phyloP scores from a whole-genome alignment of 2,329 filamentous ascomycete species.

The Claviceps pazoutovae region DNA sequence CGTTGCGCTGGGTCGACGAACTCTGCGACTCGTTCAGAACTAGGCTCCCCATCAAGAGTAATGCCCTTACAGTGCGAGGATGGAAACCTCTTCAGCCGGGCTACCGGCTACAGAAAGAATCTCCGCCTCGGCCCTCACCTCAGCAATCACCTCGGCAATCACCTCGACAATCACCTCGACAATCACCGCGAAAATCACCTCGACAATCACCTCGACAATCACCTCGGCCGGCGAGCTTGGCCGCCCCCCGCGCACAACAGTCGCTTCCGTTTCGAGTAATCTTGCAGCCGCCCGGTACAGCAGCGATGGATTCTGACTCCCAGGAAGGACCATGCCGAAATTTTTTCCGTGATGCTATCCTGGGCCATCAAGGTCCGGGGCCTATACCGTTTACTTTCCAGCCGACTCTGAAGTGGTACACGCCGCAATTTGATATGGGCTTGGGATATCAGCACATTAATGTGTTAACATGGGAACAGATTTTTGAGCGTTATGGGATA shows the following conservation, averaged over 20 bases:
- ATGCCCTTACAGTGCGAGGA: conserved; percentile 17
- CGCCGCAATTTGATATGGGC: conserved; percentile 29
- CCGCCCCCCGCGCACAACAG: background rate
- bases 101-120: background rate
- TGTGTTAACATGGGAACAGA: conserved; percentile 28
- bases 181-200: too few species aligned
- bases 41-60: conserved; percentile 22
- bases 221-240: background rate
- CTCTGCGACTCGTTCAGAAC: conserved; percentile 19
- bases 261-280: conserved; percentile 19
- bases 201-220: too few species aligned
- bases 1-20: conserved; percentile 22
- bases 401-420: conserved; percentile 40
- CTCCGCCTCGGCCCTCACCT: too few species aligned
- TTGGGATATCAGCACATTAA: conserved; percentile 35
- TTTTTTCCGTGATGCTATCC: conserved; percentile 15
- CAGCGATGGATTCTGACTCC: background rate
- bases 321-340: conserved; percentile 21
- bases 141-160: too few species aligned
- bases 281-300: conserved; percentile 32
- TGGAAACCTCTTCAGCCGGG: conserved; percentile 23
- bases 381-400: conserved; percentile 23
- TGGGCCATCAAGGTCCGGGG: background rate
- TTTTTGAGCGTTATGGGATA: conserved; percentile 21
- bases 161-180: too few species aligned